Conservation (phyloP, 2,329 filamentous ascomycete species). For the Alternaria longipes region DNA sequence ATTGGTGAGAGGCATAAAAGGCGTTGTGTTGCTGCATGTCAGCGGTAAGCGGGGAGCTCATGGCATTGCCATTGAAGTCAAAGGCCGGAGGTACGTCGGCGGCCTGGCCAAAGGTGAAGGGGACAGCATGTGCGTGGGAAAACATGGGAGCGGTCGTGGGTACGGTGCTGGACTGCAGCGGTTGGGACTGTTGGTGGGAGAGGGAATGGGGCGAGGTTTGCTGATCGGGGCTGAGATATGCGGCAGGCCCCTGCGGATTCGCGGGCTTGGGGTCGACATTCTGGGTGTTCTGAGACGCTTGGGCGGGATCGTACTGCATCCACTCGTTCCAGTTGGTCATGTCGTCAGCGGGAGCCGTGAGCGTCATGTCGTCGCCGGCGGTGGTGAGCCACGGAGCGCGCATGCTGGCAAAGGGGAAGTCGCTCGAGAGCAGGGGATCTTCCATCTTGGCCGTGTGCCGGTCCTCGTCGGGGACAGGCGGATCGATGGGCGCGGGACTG, state of each 20-base stretch:
- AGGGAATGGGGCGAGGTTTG: slow-evolving; percentile 39
- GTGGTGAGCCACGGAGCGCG: slow-evolving; percentile 49
- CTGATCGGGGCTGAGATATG: slow-evolving; percentile 39
- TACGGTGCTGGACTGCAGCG: slow-evolving; percentile 28
- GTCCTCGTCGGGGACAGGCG: slow-evolving; percentile 18
- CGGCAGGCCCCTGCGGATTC: slow-evolving; percentile 38
- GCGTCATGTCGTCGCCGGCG: slow-evolving; percentile 44
- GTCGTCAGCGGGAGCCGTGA: slow-evolving; percentile 43
- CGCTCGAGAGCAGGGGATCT: slow-evolving; percentile 45
- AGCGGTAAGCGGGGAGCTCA: slow-evolving; percentile 45
- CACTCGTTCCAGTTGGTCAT: slow-evolving; percentile 57
- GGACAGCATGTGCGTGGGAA: slow-evolving; percentile 28
- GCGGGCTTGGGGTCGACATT: slow-evolving; percentile 33
- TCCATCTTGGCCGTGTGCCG: slow-evolving; percentile 39
- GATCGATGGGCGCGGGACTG: slow-evolving; percentile 27
- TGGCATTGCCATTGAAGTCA: slow-evolving; percentile 40
- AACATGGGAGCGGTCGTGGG: slow-evolving; percentile 38
- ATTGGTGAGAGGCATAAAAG: slow-evolving; percentile 45
- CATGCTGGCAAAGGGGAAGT: slow-evolving; percentile 45
- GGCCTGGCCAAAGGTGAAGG: slow-evolving; percentile 48
- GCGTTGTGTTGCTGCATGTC: slow-evolving; percentile 39
- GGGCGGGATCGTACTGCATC: slow-evolving; percentile 58
- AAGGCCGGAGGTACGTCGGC: slow-evolving; percentile 46
- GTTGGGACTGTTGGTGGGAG: slow-evolving; percentile 39
- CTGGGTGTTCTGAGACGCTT: slow-evolving; percentile 42